A percentile compares a stretch with the other conserved stretches of the same genome.
Conservation (phyloP, 495 filamentous ascomycete species). For the Hypoxylon fuscum region DNA sequence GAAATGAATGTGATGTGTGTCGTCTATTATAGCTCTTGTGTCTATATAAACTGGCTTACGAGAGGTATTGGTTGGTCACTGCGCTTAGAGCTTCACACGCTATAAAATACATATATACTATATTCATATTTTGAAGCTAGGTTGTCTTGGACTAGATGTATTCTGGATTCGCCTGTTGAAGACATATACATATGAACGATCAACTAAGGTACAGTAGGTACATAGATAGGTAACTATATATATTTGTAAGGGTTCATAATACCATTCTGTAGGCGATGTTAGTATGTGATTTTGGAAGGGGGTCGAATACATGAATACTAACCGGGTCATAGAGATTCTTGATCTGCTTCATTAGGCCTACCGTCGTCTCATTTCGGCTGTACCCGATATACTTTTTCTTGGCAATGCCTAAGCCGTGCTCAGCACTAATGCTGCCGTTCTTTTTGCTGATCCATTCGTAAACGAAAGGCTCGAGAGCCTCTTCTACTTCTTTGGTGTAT, state of each 20-base stretch:
- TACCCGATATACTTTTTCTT: conserved; percentile 96
- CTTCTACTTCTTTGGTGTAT: conserved; percentile 89
- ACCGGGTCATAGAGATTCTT: conserved; percentile 93
- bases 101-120: background rate
- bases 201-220: conserved; percentile 6
- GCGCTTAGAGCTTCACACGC: background rate
- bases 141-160: background rate
- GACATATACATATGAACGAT: conserved; percentile 1
- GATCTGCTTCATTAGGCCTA: conserved; percentile 90
- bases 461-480: conserved; percentile 90
- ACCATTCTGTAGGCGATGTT: conserved; percentile 66
- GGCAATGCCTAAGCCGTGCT: conserved; percentile 91
- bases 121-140: too few species aligned
- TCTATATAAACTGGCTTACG: too few species aligned
- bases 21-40: too few species aligned
- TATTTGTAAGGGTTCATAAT: conserved; percentile 98
- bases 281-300: conserved; percentile 1
- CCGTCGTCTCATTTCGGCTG: conserved; percentile 84
- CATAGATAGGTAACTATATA: conserved; percentile 57
- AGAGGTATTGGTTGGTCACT: background rate
- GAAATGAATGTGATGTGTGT: too few species aligned
- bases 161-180: conserved; percentile 24
- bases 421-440: conserved; percentile 92
- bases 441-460: conserved; percentile 94
- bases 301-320: conserved; percentile 49